Evolutionary conservation across 805 yeast species (phyloP), one percentile per base, ranked within the genome.

Genomic region (Ogataea methylovora): DNA sequence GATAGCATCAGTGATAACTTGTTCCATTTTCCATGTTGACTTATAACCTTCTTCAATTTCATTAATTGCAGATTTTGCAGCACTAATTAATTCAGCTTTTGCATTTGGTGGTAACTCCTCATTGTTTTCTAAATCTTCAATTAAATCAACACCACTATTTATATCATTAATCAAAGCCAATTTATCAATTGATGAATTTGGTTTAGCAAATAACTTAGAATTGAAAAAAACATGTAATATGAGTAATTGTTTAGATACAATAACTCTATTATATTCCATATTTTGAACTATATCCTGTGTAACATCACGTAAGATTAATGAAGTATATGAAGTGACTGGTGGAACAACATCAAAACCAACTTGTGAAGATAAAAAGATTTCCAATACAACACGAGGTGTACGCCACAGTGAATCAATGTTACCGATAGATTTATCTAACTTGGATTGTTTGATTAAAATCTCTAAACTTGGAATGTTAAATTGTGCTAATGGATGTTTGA

Each of bases 1-100:
- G 27, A 88, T 76, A 29, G 84, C 75, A 52, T 92, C 97, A 24
- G 88, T 71, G 0, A 90, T 84, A 27, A 88, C 67, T 53, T 88
- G 96, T 58, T 92, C 98, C 39, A 87, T 73, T 54, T 92, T 92
- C 83, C 84, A 86, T 0, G 95, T 86, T 1, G 94, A 74, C 14
- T 38, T 44, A 35, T 40, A 46, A 17, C 64, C 62, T 14, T 56
- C 52, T 14, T 60, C 56, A 41, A 64, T 61, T 30, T 68, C 66
- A 32, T 56, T 55, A 22, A 61, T 58, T 12, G 63, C 58, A 17
- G 60, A 63, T 30, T 61, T 59, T 0, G 59, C 56, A 13, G 57
- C 53, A 17, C 43, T 38, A 14, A 58, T 43, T 52, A 59, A 50
- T 20, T 51, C 43, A 2, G 29, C 27, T 26, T 49, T 55, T 29